phyloP scores from a whole-genome alignment of 2,329 filamentous ascomycete genomes.

The Hypomyces rosellus region DNA sequence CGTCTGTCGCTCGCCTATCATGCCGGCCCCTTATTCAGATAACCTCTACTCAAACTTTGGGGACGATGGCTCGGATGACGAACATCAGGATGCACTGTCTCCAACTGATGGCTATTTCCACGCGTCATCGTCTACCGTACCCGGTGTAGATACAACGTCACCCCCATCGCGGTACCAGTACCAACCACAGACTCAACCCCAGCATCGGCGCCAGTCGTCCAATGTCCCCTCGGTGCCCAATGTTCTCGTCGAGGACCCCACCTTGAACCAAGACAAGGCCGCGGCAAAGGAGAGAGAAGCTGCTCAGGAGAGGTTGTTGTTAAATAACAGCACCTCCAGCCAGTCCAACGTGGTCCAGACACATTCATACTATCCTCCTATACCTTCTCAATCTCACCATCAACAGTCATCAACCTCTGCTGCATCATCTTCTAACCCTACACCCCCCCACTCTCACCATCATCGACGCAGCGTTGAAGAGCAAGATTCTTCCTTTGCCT shows the following conservation, averaged over 20 bases:
- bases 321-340: constrained; percentile 20
- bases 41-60: constrained; percentile 35
- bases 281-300: constrained; percentile 39
- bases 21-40: constrained; percentile 43
- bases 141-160: constrained; percentile 16
- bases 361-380: neutral
- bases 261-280: constrained; percentile 28
- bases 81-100: constrained; percentile 34
- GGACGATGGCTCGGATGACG: constrained; percentile 29
- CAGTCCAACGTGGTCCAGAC: constrained; percentile 7
- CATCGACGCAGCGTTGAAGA: constrained; percentile 21
- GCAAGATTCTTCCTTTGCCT: constrained; percentile 1
- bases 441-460: constrained; percentile 11
- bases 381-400: constrained; percentile 1
- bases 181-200: neutral
- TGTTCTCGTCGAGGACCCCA: constrained; percentile 44
- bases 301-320: constrained; percentile 30
- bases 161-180: constrained; percentile 13
- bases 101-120: constrained; percentile 49
- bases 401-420: constrained; percentile 1
- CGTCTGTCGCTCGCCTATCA: constrained; percentile 18
- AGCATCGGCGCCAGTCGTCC: constrained; percentile 22
- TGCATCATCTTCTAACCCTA: constrained; percentile 7
- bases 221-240: constrained; percentile 41
- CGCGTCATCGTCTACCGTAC: constrained; percentile 26